Conservation (phyloP, 805 yeast species). For the Pichia nanzhaoensis region DNA sequence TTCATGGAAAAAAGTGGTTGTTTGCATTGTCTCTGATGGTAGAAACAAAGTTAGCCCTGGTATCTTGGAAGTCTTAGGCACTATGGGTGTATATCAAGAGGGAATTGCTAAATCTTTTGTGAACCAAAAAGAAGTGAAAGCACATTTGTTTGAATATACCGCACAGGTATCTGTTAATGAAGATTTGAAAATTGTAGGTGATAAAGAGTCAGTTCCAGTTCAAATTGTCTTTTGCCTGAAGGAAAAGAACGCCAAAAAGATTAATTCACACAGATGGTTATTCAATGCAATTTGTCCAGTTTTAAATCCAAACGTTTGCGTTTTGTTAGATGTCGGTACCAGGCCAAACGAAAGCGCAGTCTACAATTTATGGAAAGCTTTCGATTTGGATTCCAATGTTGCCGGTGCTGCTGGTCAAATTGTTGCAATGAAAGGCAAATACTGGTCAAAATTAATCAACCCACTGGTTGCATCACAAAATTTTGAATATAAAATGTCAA, state of each 20-base stretch:
- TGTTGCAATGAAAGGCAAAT: slow-evolving; percentile 88
- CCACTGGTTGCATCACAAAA: slow-evolving; percentile 95
- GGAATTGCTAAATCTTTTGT: slow-evolving; percentile 94
- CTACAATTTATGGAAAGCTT: slow-evolving; percentile 95
- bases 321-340: slow-evolving; percentile 95
- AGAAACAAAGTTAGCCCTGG: slow-evolving; percentile 81
- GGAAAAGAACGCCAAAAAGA: slow-evolving; percentile 86
- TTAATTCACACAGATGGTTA: slow-evolving; percentile 97
- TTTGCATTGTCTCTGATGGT: slow-evolving; percentile 89
- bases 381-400: slow-evolving; percentile 91
- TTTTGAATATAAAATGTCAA: slow-evolving; percentile 96
- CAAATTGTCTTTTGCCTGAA: slow-evolving; percentile 89
- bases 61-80: slow-evolving; percentile 81
- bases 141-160: slow-evolving; percentile 93
- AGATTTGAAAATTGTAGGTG: slow-evolving; percentile 82
- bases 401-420: slow-evolving; percentile 99
- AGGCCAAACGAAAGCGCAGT: slow-evolving; percentile 83
- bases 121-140: slow-evolving; percentile 83
- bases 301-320: slow-evolving; percentile 84
- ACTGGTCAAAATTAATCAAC: slow-evolving; percentile 72
- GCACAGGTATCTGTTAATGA: slow-evolving; percentile 92
- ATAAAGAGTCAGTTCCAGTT: slow-evolving; percentile 89
- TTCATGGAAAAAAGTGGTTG: slow-evolving; percentile 96
- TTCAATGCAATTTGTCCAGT: slow-evolving; percentile 92
- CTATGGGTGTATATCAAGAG: slow-evolving; percentile 95